Base-by-base conservation (phyloP, 2,329 filamentous ascomycete species). In the Xylaria hypoxylon region DNA sequence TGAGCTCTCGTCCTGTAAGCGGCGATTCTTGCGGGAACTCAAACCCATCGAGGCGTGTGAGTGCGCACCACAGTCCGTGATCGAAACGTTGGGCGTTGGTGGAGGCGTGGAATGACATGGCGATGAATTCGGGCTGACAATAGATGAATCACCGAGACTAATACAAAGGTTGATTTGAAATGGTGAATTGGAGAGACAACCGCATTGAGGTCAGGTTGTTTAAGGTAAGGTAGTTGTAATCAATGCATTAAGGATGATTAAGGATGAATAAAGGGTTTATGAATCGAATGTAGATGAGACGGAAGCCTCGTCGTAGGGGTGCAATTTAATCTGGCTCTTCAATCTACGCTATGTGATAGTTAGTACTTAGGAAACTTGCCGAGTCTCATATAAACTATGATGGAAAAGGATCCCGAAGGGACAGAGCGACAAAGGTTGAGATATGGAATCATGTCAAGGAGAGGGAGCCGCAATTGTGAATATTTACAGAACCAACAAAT, bases 41-140 rank as follows among this genome's bases (percentile, higher is more conserved):
- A 40, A 62, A 62, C 31, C 60, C 52, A n/a, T 62, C 44, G 2
- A 62, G 60, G 35, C 35, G 52, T 6, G 60, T 62, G 45, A 62
- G 60, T 17, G 60, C 52, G 10, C 24, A 5, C 60, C 52, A 62
- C 17, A 42, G 44, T 13, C 60, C 45, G n/a, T 47, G 24, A 11
- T 62, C 60, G 5, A 7, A 2, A 17, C 44, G 44, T 10, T 57
- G 60, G 11, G 33, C 19, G 4, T 40, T 57, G 17, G n/a, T 35
- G 17, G 42, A 31, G 22, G 33, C 52, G n/a, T 42, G 26, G 45
- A 53, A 44, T 5, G 52, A 51, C 60, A 62, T 62, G 24, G 11
- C 17, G 24, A 24, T 24, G 2, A n/a, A 26, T 17, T 24, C 5
- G 52, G 13, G 13, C 15, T 1, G 22, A 31, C 28, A 22, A 17